Conservation (phyloP, 2,329 filamentous ascomycete species). For the Diaporthe citrichinensis region DNA sequence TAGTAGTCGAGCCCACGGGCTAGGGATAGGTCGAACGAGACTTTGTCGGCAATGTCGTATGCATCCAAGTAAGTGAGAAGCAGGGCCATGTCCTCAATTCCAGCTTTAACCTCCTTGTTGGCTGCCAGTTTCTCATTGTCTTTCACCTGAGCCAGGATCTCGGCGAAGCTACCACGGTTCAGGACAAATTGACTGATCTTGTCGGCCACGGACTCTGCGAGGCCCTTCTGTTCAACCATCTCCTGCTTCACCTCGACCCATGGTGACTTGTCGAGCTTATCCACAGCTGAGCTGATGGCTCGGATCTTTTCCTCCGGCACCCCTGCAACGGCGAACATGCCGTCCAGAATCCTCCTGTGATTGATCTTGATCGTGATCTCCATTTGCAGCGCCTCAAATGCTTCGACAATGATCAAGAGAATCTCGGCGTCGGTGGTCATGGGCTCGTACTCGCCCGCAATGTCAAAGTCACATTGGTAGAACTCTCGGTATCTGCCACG, state of each 20-base stretch:
- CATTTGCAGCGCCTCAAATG: constrained; percentile 77
- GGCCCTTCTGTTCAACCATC: constrained; percentile 92
- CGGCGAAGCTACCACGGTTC: constrained; percentile 51
- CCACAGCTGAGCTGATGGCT: constrained; percentile 92
- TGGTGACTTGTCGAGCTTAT: constrained; percentile 93
- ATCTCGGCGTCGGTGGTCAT: constrained; percentile 96
- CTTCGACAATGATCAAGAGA: constrained; percentile 84
- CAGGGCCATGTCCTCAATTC: constrained; percentile 83
- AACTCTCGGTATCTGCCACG: constrained; percentile 96
- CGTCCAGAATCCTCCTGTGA: constrained; percentile 93
- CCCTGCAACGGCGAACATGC: constrained; percentile 90
- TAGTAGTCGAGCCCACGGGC: constrained; percentile 73
- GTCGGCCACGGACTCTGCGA: constrained; percentile 83
- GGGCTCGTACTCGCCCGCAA: constrained; percentile 87
- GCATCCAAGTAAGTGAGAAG: constrained; percentile 87
- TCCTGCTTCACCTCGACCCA: constrained; percentile 92
- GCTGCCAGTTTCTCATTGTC: constrained; percentile 75
- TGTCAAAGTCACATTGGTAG: constrained; percentile 97
- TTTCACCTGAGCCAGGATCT: constrained; percentile 79
- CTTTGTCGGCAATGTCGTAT: constrained; percentile 78
- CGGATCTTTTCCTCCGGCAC: constrained; percentile 89
- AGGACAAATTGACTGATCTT: constrained; percentile 85
- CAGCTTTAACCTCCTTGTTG: constrained; percentile 82
- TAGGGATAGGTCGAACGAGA: constrained; percentile 91
- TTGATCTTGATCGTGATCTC: constrained; percentile 92